Conservation (phyloP, 768 basidiomycete species). For the Cystobasidium onofrii region DNA sequence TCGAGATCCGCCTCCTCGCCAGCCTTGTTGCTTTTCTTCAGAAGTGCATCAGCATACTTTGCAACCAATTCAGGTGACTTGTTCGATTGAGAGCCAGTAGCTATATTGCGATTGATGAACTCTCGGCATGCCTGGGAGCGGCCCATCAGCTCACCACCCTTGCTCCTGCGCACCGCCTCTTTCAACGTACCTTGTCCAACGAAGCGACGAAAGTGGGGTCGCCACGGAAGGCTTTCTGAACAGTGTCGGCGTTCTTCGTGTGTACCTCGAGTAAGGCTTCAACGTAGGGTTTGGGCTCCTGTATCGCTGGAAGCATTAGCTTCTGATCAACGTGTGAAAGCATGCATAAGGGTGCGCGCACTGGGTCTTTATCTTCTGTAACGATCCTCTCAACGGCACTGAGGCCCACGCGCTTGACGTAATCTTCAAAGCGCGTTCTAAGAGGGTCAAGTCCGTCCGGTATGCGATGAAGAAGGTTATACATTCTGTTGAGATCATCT, state of each 20-base stretch:
- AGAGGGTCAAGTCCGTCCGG: constrained; percentile 82
- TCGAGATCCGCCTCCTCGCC: constrained; percentile 86
- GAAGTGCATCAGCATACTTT: constrained; percentile 76
- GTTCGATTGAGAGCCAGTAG: constrained; percentile 67
- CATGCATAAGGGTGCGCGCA: constrained; percentile 41
- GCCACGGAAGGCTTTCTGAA: constrained; percentile 76
- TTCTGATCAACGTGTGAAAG: background rate
- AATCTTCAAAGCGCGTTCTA: constrained; percentile 84
- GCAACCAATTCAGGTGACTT: constrained; percentile 88
- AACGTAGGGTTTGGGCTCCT: constrained; percentile 86
- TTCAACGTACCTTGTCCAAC: constrained; percentile 55
- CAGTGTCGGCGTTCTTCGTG: constrained; percentile 80
- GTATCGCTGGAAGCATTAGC: background rate
- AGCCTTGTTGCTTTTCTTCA: constrained; percentile 92
- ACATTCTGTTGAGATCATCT: constrained; percentile 91
- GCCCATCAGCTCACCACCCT: background rate
- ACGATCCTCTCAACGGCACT: constrained; percentile 67
- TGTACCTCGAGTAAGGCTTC: constrained; percentile 86
- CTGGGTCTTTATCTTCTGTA: constrained; percentile 53
- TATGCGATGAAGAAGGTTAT: constrained; percentile 80
- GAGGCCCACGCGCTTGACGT: constrained; percentile 83
- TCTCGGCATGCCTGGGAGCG: constrained; percentile 69
- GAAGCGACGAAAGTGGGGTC: constrained; percentile 89
- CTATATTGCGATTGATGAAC: constrained; percentile 87
- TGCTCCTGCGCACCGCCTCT: background rate